Base-by-base conservation (phyloP, 805 yeast species). In the Candida anglica region DNA sequence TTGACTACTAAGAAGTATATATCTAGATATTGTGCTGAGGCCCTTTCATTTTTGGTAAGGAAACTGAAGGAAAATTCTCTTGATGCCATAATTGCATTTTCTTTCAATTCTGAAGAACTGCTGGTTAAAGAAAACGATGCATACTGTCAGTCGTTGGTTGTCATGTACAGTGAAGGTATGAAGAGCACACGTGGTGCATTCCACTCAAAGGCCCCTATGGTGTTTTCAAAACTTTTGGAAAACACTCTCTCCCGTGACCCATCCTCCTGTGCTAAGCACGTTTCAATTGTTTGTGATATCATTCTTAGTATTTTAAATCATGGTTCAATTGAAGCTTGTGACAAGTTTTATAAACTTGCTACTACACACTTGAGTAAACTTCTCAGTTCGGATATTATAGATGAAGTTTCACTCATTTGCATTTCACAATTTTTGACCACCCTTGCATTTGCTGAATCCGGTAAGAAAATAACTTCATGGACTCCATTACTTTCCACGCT, bases 1-100 rank as follows among this genome's bases (percentile, higher is more conserved):
- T 59, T 77, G 33, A 58, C 58, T 3, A 69, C 69, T 36, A 82
- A 80, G 44, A 76, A 76, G 18, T 78, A 82, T 42, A 70, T 89
- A 22, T 70, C 86, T 1, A 71, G 94, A 41, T 93, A 91, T 48
- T 79, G 95, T 15, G 88, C 96, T 0, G 97, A 91, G 56, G 93
- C 96, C 0, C 56, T 91, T 29, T 85, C 97, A 0, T 93, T 84
- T 47, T 63, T 91, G 37, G 64, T 91, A 7, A 76, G 93, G 51
- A 86, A 86, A 54, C 69, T 85, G 41, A 66, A 69, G 16, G 53
- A 66, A 0, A 68, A 68, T 1, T 60, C 72, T 5, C 58, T 88
- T 30, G 47, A 52, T 1, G 37, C 44, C 0, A 72, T 85, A 28
- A 62, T 84, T 6, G 48, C 60, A 2, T 65, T 52, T 40, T 53